Conservation (phyloP, 495 filamentous ascomycete species). For the Hypoxylon intermedium region DNA sequence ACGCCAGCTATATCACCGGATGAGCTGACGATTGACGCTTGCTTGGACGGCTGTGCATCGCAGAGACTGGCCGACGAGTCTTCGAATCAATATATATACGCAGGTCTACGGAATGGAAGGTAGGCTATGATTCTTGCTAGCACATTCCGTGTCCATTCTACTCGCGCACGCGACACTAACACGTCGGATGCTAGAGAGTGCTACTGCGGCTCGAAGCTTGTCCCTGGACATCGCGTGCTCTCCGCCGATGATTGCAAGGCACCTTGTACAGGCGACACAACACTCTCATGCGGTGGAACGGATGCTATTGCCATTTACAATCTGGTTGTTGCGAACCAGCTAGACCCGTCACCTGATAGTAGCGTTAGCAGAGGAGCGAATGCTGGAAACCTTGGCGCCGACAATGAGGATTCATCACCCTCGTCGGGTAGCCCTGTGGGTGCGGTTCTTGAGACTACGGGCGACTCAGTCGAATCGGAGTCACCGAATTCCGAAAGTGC, state of each 20-base stretch:
- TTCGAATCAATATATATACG: slow-evolving; percentile 12
- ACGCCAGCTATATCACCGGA: neutral
- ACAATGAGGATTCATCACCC: slow-evolving; percentile 2
- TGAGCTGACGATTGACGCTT: slow-evolving; percentile 24
- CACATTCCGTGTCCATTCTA: neutral
- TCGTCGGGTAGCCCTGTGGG: slow-evolving; percentile 2
- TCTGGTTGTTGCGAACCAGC: neutral
- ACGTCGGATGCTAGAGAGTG: slow-evolving; percentile 13
- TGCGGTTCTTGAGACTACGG: slow-evolving; percentile 10
- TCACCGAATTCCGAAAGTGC: neutral
- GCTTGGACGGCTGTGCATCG: slow-evolving; percentile 21
- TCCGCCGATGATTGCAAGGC: slow-evolving; percentile 17
- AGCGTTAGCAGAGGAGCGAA: neutral
- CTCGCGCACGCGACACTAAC: neutral
- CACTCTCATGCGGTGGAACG: slow-evolving; percentile 27
- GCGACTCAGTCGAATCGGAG: neutral
- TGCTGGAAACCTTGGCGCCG: neutral
- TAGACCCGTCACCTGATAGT: no score
- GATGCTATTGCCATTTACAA: slow-evolving; percentile 23
- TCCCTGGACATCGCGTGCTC: slow-evolving; percentile 15
- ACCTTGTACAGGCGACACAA: slow-evolving; percentile 27
- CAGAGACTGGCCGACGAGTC: neutral
- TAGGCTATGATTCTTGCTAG: slow-evolving; percentile 4
- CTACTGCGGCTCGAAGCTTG: slow-evolving; percentile 28
- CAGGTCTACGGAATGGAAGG: slow-evolving; percentile 31